phyloP scores from a whole-genome alignment of 495 filamentous ascomycete genomes.

The Astrothelium subdiscretum region DNA sequence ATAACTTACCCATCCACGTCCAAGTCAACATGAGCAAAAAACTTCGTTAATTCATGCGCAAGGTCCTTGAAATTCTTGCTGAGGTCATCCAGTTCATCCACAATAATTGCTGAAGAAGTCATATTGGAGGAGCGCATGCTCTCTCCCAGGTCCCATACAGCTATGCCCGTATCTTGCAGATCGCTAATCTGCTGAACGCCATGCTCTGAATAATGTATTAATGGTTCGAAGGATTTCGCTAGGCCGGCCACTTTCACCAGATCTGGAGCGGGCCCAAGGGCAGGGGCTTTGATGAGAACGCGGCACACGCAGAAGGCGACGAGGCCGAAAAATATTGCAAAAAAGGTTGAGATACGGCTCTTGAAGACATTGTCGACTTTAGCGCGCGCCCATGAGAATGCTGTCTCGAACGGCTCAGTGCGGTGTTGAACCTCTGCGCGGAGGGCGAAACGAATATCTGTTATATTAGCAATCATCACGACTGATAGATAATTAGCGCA shows the following conservation, averaged over 20 bases:
- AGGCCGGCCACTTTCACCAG: slow-evolving; percentile 80
- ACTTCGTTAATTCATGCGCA: slow-evolving; percentile 68
- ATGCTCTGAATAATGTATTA: slow-evolving; percentile 86
- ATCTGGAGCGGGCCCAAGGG: slow-evolving; percentile 63
- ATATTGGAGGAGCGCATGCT: slow-evolving; percentile 79
- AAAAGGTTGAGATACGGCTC: slow-evolving; percentile 53
- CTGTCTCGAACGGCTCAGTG: slow-evolving; percentile 69
- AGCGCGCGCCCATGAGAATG: slow-evolving; percentile 50
- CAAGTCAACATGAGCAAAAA: slow-evolving; percentile 84
- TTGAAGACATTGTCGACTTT: slow-evolving; percentile 45
- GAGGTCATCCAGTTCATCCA: slow-evolving; percentile 68
- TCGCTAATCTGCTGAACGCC: slow-evolving; percentile 73
- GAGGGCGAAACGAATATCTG: slow-evolving; percentile 78
- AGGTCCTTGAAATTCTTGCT: slow-evolving; percentile 73
- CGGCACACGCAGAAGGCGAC: slow-evolving; percentile 46
- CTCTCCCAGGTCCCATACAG: slow-evolving; percentile 86
- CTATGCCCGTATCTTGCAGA: slow-evolving; percentile 76
- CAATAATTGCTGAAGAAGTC: slow-evolving; percentile 75
- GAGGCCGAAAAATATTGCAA: slow-evolving; percentile 41
- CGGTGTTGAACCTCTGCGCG: slow-evolving; percentile 79
- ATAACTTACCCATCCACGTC: slow-evolving; percentile 61
- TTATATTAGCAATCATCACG: slow-evolving; percentile 20
- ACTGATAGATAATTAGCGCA: slow-evolving; percentile 20
- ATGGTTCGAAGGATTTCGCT: slow-evolving; percentile 77
- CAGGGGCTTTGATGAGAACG: slow-evolving; percentile 54